Percentiles rank a stretch among this genome's conserved stretches.
Conservation (phyloP, 495 filamentous ascomycete genomes). For the Sabuloglossum arenarium region DNA sequence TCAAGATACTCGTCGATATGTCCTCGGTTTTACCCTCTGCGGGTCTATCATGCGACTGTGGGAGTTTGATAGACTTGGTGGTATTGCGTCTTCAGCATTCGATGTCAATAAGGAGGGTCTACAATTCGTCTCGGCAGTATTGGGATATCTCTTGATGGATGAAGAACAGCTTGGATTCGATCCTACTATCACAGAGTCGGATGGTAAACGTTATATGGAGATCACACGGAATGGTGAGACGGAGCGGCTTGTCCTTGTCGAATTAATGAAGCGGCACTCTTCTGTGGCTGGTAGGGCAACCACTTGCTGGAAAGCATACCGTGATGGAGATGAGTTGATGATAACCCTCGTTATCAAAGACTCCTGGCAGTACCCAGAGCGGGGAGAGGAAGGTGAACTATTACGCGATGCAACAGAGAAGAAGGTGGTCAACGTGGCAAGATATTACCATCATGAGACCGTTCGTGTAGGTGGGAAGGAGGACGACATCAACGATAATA, state of each 20-base stretch:
- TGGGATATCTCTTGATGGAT: slow-evolving; percentile 28
- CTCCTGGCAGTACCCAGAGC: slow-evolving; percentile 26
- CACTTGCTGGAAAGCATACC: slow-evolving; percentile 22
- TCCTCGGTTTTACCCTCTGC: slow-evolving; percentile 25
- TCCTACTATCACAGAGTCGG: slow-evolving; percentile 20
- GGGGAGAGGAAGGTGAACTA: slow-evolving; percentile 18
- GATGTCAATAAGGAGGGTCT: slow-evolving; percentile 16
- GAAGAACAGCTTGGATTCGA: slow-evolving; percentile 27
- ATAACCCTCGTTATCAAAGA: slow-evolving; percentile 26
- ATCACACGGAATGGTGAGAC: slow-evolving; percentile 16
- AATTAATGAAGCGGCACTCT: slow-evolving; percentile 19
- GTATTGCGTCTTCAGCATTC: slow-evolving; percentile 19
- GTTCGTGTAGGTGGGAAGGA: slow-evolving; percentile 8
- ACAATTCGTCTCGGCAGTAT: slow-evolving; percentile 24
- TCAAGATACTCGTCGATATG: slow-evolving; percentile 25
- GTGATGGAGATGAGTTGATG: slow-evolving; percentile 15
- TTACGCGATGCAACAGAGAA: slow-evolving; percentile 18
- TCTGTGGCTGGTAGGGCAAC: slow-evolving; percentile 23
- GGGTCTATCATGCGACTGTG: slow-evolving; percentile 13
- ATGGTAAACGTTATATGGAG: slow-evolving; percentile 19
- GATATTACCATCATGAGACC: slow-evolving; percentile 21
- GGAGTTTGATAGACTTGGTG: too few species aligned
- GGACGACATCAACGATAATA: slow-evolving; percentile 18
- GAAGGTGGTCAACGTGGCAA: slow-evolving; percentile 20
- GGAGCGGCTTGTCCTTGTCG: slow-evolving; percentile 25